Evolutionary conservation across 1,284 basidiomycete genomes (phyloP), one percentile per base, ranked within the genome.

Genomic region (Irpex sp.): DNA sequence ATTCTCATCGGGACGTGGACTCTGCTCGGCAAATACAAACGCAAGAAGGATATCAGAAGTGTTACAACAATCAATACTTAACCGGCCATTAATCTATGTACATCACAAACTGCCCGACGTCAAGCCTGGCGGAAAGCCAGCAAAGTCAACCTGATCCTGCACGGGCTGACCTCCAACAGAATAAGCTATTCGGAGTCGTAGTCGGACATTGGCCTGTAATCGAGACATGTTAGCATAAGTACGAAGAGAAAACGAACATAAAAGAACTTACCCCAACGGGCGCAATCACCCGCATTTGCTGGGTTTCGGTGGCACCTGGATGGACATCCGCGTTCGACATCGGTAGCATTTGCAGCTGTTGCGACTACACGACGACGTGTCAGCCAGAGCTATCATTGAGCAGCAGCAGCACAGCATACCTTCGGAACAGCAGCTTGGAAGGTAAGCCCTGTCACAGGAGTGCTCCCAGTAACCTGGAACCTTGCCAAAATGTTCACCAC

Each of bases 401-500:
- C 73, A 77, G 64, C 8, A 2, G 8, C 8, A n/a, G 8, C 3
- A n/a, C 15, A 15, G 17, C 26, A 9, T 65, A 95, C 94, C 84
- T 96, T 98, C 3, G 97, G 97, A 7, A 99, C 97, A 3, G 97
- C 97, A 53, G 96, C 97, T 76, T 99, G 97, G 81, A 99, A 97
- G 73, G 90, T 95, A 64, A 99, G 80, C 1, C 83, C 85, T 13
- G 81, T 80, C 3, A 83, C 85, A 1, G 81, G 64, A 9, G 75
- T 79, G 6, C 74, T 74, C 4, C 88, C 88, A 2, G 82, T 78
- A 2, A 89, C 83, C 61, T 92, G 89, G 81, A 99, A 99, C 58
- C 90, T 83, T 5, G 95, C 96, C 60, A 95, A 79, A 66, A 99
- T 92, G 77, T 95, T 92, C 36, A 97, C 90, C 43, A 97, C 81